These are phyloP conservation scores for Monilinia laxa DNA, from an alignment of 2,329 filamentous ascomycete species.

Conservation along the genomic window DNA sequence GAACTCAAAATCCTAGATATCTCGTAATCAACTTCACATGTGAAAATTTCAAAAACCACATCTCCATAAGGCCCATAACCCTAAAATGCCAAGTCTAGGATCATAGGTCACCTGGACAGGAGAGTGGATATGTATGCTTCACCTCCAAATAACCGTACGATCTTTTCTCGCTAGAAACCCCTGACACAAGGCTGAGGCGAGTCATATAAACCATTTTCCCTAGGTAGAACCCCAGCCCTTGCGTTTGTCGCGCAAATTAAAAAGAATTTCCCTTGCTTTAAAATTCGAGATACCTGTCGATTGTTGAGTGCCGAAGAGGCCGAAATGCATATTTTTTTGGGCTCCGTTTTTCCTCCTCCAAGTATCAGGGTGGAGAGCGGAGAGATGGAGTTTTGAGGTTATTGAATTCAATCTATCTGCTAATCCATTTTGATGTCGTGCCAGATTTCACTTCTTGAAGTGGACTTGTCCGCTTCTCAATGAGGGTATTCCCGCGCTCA, in stretches of 20 bases:
- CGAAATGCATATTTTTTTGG: background rate
- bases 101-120: slow-evolving; percentile 14
- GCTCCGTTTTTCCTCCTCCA: background rate
- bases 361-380: slow-evolving; percentile 2
- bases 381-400: slow-evolving; percentile 14
- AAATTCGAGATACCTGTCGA: background rate
- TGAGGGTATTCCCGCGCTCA: background rate
- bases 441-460: background rate
- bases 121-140: slow-evolving; percentile 7
- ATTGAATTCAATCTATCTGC: slow-evolving; percentile 11
- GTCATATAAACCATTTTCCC: slow-evolving; percentile 1
- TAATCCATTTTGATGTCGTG: slow-evolving; percentile 6
- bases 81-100: slow-evolving; percentile 15
- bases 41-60: background rate
- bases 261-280: slow-evolving; percentile 18
- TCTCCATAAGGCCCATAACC: slow-evolving; percentile 5
- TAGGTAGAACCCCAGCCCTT: slow-evolving; percentile 2
- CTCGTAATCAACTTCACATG: slow-evolving; percentile 8
- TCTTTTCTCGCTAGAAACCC: slow-evolving; percentile 19
- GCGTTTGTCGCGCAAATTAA: slow-evolving; percentile 23
- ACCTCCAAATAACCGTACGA: slow-evolving; percentile 9
- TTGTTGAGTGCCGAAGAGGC: background rate
- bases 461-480: background rate
- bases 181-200: slow-evolving; percentile 20
- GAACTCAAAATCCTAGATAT: slow-evolving; percentile 2